Evolutionary conservation across 257 asterid species (phyloP).

Genomic region (Primulina huaijiensis): DNA sequence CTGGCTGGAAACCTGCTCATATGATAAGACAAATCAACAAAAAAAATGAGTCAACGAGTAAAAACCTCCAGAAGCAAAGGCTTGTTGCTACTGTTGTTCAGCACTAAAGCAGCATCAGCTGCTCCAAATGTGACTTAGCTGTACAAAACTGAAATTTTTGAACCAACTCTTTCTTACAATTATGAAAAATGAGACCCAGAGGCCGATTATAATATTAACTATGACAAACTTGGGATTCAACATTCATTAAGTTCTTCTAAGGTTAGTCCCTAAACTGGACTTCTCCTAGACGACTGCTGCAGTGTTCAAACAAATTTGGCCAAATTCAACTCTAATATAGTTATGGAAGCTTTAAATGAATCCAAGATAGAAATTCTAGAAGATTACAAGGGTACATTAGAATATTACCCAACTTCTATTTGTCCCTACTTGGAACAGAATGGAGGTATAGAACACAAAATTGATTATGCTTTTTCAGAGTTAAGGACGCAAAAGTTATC

Average conservation of each 20-base stretch:
- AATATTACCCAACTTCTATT: background rate
- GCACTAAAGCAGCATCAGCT: background rate
- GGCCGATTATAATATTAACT: background rate
- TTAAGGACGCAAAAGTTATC: background rate
- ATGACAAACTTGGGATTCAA: background rate
- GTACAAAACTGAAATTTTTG: background rate
- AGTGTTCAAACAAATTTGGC: background rate
- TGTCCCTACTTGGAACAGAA: background rate
- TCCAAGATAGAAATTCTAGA: background rate
- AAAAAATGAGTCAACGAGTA: background rate
- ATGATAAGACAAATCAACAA: background rate
- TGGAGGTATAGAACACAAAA: background rate
- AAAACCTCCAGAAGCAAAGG: background rate
- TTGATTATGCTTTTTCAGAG: background rate
- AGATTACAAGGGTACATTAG: background rate
- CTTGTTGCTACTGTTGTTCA: background rate
- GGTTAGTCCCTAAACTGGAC: background rate
- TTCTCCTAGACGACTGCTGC: background rate
- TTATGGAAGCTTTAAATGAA: background rate
- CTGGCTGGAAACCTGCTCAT: background rate
- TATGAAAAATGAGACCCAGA: background rate
- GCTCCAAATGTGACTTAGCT: background rate
- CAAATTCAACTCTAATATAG: background rate
- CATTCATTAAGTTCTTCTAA: background rate
- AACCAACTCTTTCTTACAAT: background rate